phyloP scores from a whole-genome alignment of 768 basidiomycete species.

The Termitomyces sp. region DNA sequence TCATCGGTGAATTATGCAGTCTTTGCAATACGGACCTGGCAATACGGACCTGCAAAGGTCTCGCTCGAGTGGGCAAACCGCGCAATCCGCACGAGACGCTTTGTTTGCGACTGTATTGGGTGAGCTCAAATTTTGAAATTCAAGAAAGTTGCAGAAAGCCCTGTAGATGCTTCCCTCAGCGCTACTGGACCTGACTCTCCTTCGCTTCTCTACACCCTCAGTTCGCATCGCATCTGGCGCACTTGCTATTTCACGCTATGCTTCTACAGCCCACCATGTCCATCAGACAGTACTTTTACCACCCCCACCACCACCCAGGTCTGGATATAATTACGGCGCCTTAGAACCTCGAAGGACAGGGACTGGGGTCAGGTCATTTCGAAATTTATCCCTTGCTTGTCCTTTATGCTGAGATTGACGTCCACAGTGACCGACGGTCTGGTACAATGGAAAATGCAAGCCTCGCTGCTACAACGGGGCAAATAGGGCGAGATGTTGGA shows the following conservation, averaged over 20 bases:
- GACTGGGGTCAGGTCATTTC: not conserved
- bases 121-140: not conserved
- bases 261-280: constrained; percentile 8
- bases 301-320: constrained; percentile 2
- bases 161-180: constrained; percentile 21
- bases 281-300: constrained; percentile 18
- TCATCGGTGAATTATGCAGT: not conserved
- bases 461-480: constrained; percentile 12
- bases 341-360: not conserved
- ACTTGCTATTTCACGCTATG: constrained; percentile 7
- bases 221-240: constrained; percentile 1
- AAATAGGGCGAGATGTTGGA: constrained; percentile 8
- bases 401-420: not conserved
- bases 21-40: not conserved
- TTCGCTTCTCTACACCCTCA: constrained; percentile 16
- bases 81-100: not conserved
- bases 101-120: not conserved
- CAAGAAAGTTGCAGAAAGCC: too few relatives aligned
- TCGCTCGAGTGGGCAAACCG: too few relatives aligned
- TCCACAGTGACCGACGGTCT: constrained; percentile 1
- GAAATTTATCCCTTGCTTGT: not conserved
- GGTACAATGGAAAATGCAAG: constrained; percentile 6
- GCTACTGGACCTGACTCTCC: constrained; percentile 21
- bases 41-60: not conserved
- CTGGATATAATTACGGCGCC: constrained; percentile 1